A percentile compares a stretch with the other conserved stretches of the same genome.
These are phyloP conservation scores for Hysterangium stoloniferum DNA, from an alignment of 768 basidiomycete genomes.

Conservation along the genomic window DNA sequence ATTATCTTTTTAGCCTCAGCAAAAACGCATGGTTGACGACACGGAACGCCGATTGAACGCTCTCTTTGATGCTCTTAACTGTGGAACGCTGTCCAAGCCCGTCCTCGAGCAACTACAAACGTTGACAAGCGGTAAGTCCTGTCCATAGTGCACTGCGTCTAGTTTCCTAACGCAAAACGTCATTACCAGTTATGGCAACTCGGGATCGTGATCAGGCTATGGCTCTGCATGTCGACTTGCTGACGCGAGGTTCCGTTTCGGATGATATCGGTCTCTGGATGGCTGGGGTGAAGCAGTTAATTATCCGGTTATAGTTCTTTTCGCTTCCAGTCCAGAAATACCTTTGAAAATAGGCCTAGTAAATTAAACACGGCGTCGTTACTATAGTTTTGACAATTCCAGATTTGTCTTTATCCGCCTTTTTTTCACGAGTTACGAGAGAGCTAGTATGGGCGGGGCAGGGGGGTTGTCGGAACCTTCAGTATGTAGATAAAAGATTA, in stretches of 20 bases:
- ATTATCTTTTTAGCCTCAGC: conserved; percentile 49
- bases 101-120: conserved; percentile 67
- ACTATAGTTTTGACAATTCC: not conserved
- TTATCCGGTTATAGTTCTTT: conserved; percentile 48
- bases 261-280: conserved; percentile 84
- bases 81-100: conserved; percentile 64
- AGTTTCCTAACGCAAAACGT: not conserved
- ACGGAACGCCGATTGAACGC: conserved; percentile 79
- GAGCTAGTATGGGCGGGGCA: no score
- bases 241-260: conserved; percentile 70
- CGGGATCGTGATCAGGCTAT: conserved; percentile 72
- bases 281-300: conserved; percentile 86
- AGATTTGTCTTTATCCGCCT: not conserved
- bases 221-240: conserved; percentile 76
- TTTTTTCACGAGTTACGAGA: not conserved
- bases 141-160: not conserved
- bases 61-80: conserved; percentile 89
- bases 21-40: conserved; percentile 80
- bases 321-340: not conserved
- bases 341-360: not conserved
- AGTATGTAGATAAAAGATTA: no score
- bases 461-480: no score
- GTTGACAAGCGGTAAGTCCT: conserved; percentile 58
- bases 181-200: conserved; percentile 64
- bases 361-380: not conserved